A percentile compares a stretch with the other conserved stretches of the same genome.
Conservation (phyloP, 495 filamentous ascomycete species). For the Neurospora hispaniola region DNA sequence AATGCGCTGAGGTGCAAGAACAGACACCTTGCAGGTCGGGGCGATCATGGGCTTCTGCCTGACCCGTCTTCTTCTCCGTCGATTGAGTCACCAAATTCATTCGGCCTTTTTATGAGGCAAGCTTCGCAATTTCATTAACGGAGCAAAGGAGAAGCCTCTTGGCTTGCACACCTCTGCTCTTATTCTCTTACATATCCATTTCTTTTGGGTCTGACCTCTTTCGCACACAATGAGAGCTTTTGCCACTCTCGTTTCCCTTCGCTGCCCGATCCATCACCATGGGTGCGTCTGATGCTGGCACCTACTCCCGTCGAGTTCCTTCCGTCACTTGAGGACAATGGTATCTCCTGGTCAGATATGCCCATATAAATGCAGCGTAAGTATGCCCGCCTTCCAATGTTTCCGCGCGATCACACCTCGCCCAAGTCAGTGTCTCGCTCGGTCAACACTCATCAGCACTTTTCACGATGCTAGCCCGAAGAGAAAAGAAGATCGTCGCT, state of each 20-base stretch:
- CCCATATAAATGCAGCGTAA: neutral
- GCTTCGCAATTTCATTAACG: no score
- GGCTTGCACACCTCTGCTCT: no score
- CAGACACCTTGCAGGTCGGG: no score
- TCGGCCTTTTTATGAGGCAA: no score
- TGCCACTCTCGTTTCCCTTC: neutral
- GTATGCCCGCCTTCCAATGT: neutral
- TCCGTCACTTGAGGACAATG: neutral
- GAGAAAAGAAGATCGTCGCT: neutral
- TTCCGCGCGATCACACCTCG: no score
- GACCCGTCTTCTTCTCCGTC: neutral
- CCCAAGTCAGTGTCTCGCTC: neutral
- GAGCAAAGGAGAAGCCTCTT: no score
- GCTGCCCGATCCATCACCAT: neutral
- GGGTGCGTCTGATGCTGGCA: no score
- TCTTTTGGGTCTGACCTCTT: neutral
- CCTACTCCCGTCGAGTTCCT: neutral
- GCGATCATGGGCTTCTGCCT: no score
- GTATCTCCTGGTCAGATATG: no score
- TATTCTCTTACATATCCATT: neutral
- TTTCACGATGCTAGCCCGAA: neutral
- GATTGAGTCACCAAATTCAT: no score
- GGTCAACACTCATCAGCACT: neutral
- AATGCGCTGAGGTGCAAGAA: no score
- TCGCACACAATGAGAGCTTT: accelerated